These are phyloP conservation scores for Phytophthora brassicae DNA, from an alignment of 352 stramenopile genomes.

Conservation along the genomic window DNA sequence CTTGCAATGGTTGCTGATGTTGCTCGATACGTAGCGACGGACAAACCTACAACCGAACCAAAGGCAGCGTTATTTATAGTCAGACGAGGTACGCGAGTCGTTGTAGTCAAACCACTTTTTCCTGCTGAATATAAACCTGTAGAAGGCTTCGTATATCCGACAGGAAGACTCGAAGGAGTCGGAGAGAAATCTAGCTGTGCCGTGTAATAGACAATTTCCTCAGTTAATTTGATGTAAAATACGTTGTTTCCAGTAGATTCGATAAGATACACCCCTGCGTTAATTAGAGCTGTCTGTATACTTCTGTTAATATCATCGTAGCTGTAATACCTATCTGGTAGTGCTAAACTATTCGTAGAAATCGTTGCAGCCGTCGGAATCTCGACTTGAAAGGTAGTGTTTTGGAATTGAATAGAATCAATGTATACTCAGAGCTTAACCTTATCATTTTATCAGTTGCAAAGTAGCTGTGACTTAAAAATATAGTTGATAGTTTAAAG, in stretches of 20 bases:
- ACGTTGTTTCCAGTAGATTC: not conserved
- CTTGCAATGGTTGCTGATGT: not conserved
- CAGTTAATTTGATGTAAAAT: slow-evolving; percentile 1
- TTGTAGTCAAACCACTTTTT: slow-evolving; percentile 2
- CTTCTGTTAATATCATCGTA: slow-evolving; percentile 3
- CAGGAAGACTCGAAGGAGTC: not conserved
- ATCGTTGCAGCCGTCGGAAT: slow-evolving; percentile 4
- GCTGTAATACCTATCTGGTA: slow-evolving; percentile 1
- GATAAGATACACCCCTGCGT: not conserved
- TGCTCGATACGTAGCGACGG: not conserved
- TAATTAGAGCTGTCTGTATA: slow-evolving; percentile 5
- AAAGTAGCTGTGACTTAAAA: slow-evolving; percentile 6
- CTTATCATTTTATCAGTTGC: not conserved
- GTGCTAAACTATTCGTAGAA: not conserved
- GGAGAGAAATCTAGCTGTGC: slow-evolving; percentile 9
- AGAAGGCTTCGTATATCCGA: not conserved
- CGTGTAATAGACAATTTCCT: slow-evolving; percentile 1
- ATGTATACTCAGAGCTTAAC: not conserved
- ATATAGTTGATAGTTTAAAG: slow-evolving; percentile 6
- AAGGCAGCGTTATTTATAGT: slow-evolving; percentile 13
- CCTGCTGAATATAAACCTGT: slow-evolving; percentile 1
- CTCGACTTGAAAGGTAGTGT: not conserved
- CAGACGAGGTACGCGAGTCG: slow-evolving; percentile 5
- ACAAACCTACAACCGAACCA: slow-evolving; percentile 1
- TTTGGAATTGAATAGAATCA: too few relatives aligned